Evolutionary conservation across 306 rosid genomes (phyloP), one percentile per base, ranked within the genome.

Genomic region (Prunus fruticosa): DNA sequence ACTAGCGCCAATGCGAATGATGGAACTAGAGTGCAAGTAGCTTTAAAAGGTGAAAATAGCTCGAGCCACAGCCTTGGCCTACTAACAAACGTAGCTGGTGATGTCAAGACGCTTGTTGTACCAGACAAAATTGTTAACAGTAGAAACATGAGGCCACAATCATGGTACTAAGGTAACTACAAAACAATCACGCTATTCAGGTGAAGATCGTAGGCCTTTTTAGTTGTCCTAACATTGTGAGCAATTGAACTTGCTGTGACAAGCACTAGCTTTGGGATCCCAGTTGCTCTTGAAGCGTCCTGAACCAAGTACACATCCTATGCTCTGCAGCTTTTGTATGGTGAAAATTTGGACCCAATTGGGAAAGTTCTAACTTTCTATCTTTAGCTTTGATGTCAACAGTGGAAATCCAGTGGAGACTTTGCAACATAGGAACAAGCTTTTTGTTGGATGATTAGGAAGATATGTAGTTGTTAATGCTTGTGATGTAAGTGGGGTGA

Each of bases 91-190:
- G 85, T 64, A 0, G 43, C 5, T 5, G 98, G 97, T 0, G 96
- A 89, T 1, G 92, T 82, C 10, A 91, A 81, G 25, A 89, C 83
- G 30, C 89, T 85, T 0, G 97, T 91, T 1, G 96, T 89, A 0
- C 96, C 97, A 0, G 87, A 87, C 3, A 91, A 88, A 57, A 93
- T 51, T 45, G 92, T 93, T 1, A 89, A 58, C 19, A 91, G 60
- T 64, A 91, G 80, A 84, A 93, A 93, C 96, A 91, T 83, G 25
- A 89, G 96, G 53, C 97, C 98, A 9, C 92, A 90, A 45, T 91
- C 97, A 58, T 91, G 97, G 75, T 87, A 89, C 51, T 93, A 97
- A 93, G 97, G 97, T 10, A 93, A 79, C 98, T 96, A 93, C 0
- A 97, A 93, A 13, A 87, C 91, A 6, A 89, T 84, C n/a, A 82